Conservation (phyloP, 148 eudicot species). For the Vaccinium darrowii region DNA sequence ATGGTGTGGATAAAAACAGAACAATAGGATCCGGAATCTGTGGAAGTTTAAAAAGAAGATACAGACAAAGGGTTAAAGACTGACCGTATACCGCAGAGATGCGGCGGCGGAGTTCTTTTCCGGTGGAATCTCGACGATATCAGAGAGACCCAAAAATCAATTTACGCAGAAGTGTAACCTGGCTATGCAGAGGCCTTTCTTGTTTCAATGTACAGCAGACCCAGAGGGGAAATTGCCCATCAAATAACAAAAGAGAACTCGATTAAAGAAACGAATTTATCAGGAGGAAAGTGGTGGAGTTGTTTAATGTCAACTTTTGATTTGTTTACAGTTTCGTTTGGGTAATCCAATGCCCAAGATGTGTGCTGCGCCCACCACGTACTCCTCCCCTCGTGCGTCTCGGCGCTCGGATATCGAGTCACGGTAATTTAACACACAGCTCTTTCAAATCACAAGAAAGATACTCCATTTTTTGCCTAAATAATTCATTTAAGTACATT, state of each 20-base stretch:
- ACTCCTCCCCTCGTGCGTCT: neutral
- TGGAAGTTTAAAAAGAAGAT: neutral
- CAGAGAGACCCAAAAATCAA: neutral
- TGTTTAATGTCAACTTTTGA: neutral
- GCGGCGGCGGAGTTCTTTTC: neutral
- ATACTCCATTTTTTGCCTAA: too few relatives aligned
- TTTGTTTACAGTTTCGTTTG: neutral
- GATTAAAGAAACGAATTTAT: neutral
- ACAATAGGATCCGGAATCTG: neutral
- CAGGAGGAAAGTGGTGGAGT: neutral
- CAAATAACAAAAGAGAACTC: neutral
- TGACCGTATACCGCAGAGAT: neutral
- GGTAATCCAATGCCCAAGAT: slow-evolving; percentile 7
- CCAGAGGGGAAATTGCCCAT: neutral
- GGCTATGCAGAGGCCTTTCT: neutral
- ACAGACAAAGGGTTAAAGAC: neutral
- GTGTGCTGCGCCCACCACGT: slow-evolving; percentile 27
- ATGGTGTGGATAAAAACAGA: neutral
- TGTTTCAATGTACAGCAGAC: neutral
- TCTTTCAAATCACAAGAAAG: neutral
- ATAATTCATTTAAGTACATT: too few relatives aligned
- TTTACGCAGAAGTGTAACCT: neutral
- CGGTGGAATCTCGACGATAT: neutral
- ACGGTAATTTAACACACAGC: neutral
- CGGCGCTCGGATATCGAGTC: neutral